Evolutionary conservation across 1,284 basidiomycete genomes (phyloP).

Genomic region (Leccinum pachyderme): DNA sequence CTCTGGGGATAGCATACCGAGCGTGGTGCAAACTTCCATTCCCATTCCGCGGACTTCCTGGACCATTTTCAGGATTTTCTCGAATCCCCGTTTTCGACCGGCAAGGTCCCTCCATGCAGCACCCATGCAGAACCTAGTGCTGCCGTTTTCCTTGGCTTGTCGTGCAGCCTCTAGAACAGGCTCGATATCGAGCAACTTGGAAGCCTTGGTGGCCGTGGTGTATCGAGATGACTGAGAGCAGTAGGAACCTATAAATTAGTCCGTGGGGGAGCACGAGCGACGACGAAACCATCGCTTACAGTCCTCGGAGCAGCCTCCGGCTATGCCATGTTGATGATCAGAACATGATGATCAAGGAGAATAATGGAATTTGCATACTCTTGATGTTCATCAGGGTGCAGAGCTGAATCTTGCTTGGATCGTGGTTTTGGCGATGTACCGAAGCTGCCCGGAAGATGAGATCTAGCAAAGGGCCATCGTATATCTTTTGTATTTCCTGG

Average conservation of each 20-base stretch:
- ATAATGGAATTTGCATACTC: constrained; percentile 55
- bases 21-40: constrained; percentile 97
- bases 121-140: constrained; percentile 98
- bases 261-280: neutral
- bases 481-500: constrained; percentile 74
- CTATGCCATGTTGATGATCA: constrained; percentile 38
- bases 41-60: constrained; percentile 83
- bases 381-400: constrained; percentile 99
- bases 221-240: constrained; percentile 96
- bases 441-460: constrained; percentile 82
- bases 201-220: constrained; percentile 86
- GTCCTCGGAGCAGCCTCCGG: constrained; percentile 94
- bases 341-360: constrained; percentile 8
- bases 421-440: constrained; percentile 85
- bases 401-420: constrained; percentile 88
- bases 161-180: constrained; percentile 90
- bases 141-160: constrained; percentile 93
- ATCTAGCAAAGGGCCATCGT: constrained; percentile 79
- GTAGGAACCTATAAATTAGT: constrained; percentile 71
- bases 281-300: constrained; percentile 50
- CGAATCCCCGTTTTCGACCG: constrained; percentile 92
- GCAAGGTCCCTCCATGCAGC: constrained; percentile 98
- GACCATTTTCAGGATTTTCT: constrained; percentile 94
- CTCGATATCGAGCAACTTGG: constrained; percentile 86
- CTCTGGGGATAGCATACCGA: constrained; percentile 94